Percentiles rank a stretch among this genome's conserved stretches.
phyloP scores from a whole-genome alignment of 768 basidiomycete genomes.

The Agaricus subrufescens region DNA sequence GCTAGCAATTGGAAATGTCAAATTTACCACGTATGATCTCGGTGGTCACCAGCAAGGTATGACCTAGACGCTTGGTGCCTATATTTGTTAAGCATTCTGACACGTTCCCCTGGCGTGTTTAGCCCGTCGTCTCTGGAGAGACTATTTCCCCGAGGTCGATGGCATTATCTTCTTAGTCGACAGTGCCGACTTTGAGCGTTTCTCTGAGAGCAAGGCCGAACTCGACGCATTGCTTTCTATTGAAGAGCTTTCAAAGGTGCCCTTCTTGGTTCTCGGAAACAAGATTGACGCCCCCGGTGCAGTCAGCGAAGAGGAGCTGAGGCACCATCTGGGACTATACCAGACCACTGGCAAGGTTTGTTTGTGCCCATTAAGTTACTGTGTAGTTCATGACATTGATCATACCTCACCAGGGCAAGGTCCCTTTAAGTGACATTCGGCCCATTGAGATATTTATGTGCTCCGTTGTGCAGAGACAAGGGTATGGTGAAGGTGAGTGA shows the following conservation, averaged over 20 bases:
- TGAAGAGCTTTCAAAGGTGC: slow-evolving; percentile 92
- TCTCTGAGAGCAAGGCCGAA: slow-evolving; percentile 95
- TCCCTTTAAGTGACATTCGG: slow-evolving; percentile 92
- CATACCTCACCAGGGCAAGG: slow-evolving; percentile 70
- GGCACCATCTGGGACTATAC: slow-evolving; percentile 92
- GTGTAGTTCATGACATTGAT: not conserved
- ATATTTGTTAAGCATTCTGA: not conserved
- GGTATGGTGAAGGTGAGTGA: slow-evolving; percentile 87
- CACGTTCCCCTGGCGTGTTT: not conserved
- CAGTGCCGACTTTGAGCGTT: slow-evolving; percentile 94
- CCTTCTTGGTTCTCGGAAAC: slow-evolving; percentile 98
- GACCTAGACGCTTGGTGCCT: slow-evolving; percentile 9
- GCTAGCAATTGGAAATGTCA: slow-evolving; percentile 96
- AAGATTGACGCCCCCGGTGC: slow-evolving; percentile 99
- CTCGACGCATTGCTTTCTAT: slow-evolving; percentile 94
- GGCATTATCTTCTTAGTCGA: slow-evolving; percentile 99
- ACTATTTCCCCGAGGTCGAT: slow-evolving; percentile 99
- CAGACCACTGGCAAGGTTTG: slow-evolving; percentile 98
- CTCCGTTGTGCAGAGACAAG: slow-evolving; percentile 97
- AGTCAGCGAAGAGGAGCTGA: slow-evolving; percentile 95
- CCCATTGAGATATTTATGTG: slow-evolving; percentile 99
- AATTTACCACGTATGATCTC: slow-evolving; percentile 97
- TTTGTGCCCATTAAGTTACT: slow-evolving; percentile 2
- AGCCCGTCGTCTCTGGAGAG: slow-evolving; percentile 98
- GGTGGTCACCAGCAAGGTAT: slow-evolving; percentile 96